A percentile compares a stretch with the other conserved stretches of the same genome.
phyloP scores from a whole-genome alignment of 306 rosid genomes.

The Acacia acuminata region DNA sequence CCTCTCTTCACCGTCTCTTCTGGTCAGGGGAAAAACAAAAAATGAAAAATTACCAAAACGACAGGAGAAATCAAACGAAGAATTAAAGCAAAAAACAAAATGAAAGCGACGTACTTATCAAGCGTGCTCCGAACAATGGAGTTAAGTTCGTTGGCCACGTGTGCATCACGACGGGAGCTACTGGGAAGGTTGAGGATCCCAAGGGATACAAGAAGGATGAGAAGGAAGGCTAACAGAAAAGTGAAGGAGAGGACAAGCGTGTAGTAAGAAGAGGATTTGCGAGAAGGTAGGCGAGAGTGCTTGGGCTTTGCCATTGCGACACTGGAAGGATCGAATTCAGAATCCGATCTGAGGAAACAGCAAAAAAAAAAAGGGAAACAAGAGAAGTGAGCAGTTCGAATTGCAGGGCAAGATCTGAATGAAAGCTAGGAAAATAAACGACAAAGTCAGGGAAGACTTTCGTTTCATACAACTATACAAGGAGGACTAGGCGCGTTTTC shows the following conservation, averaged over 20 bases:
- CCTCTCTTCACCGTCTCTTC: not conserved
- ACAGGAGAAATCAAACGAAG: not conserved
- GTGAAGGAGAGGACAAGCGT: constrained; percentile 24
- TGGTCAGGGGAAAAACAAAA: not conserved
- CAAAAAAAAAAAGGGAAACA: not conserved
- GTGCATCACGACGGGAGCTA: constrained; percentile 1
- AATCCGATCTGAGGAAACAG: constrained; percentile 7
- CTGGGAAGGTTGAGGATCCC: not conserved
- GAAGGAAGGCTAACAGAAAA: not conserved
- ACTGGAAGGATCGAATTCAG: constrained; percentile 6
- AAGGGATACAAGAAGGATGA: not conserved
- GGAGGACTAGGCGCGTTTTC: not conserved
- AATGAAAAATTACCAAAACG: not conserved
- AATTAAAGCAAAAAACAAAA: not conserved
- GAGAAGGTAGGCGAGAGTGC: constrained; percentile 60
- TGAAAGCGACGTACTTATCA: not conserved
- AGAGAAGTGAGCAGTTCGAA: not conserved
- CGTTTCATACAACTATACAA: not conserved
- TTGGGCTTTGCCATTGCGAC: constrained; percentile 65
- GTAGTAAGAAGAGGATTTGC: constrained; percentile 50
- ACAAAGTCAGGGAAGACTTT: not conserved
- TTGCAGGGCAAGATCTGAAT: constrained; percentile 11
- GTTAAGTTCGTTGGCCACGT: constrained; percentile 12
- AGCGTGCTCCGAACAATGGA: constrained; percentile 15
- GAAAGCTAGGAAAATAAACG: not conserved